Base-by-base conservation (phyloP, 805 yeast species). In the Wickerhamiella domercqiae region DNA sequence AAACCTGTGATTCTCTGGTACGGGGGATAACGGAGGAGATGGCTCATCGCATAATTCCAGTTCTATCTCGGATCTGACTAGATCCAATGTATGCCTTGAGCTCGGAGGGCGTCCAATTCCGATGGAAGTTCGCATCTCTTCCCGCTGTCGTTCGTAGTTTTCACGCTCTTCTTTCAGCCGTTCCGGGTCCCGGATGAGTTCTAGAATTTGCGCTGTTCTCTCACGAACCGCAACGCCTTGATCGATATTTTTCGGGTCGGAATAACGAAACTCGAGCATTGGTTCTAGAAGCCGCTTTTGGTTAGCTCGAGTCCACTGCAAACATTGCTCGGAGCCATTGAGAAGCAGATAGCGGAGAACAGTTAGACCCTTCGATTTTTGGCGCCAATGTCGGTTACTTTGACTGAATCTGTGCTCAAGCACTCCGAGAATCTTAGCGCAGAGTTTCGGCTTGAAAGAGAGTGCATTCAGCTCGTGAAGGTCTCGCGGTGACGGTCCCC, bases 191-290 rank as follows among this genome's bases (percentile, higher is more conserved):
- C 43, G 35, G 2, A 53, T 35, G 24, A 54, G 47, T 31, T 47
- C 49, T 15, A 49, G 40, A 20, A 56, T 39, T 16, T 40, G 46
- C 4, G 39, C 15, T 2, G 60, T 55, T 43, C 53, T 54, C 4
- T 55, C 49, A 4, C 59, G 44, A 22, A 55, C 52, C 13, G 55
- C 46, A 5, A 41, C 47, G 15, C 60, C 60, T 39, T 50, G 58
- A 38, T 56, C 60, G 11, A 50, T 45, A 34, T 54, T 51, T 29
- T 44, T 39, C 4, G 43, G 35, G 39, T 46, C 50, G 5, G 43
- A 9, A 33, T 40, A 43, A 24, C 37, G 29, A 39, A 44, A 42
- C 5, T 26, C 21, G 14, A 19, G 20, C 29, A 51, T 42, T 7
- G 16, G 24, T 24, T 30, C 29, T 13, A 51, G 28, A 9, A 46